Evolutionary conservation across 495 filamentous ascomycete genomes (phyloP).

Genomic region (Daldinia grandis): DNA sequence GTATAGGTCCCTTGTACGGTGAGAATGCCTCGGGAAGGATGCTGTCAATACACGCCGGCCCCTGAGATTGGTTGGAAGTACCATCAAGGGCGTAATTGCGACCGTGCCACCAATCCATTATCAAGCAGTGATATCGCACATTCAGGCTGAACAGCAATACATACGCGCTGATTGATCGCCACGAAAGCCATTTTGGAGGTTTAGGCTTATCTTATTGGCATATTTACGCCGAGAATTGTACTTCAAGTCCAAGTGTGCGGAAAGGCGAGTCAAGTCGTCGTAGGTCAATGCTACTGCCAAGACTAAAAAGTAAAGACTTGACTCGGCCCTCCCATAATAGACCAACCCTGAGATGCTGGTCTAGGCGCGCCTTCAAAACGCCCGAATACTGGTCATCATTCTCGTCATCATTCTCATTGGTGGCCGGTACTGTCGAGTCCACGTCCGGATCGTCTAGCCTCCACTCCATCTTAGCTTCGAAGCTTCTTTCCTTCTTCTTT

Average conservation of each 20-base stretch:
- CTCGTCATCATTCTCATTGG: slow-evolving; percentile 44
- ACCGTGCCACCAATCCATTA: slow-evolving; percentile 8
- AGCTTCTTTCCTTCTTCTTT: slow-evolving; percentile 56
- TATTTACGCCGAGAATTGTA: slow-evolving; percentile 88
- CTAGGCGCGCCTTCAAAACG: slow-evolving; percentile 88
- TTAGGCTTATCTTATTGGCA: slow-evolving; percentile 1
- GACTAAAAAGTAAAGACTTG: slow-evolving; percentile 91
- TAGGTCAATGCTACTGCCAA: slow-evolving; percentile 81
- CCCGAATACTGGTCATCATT: slow-evolving; percentile 77
- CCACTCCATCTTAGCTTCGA: slow-evolving; percentile 65
- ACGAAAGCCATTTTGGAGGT: neutral
- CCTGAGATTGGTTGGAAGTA: neutral
- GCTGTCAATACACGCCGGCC: neutral
- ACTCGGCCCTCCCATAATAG: slow-evolving; percentile 92
- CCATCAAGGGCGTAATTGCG: neutral
- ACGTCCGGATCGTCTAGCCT: slow-evolving; percentile 53
- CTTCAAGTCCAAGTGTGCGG: slow-evolving; percentile 81
- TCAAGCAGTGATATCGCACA: slow-evolving; percentile 13
- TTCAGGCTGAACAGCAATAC: neutral
- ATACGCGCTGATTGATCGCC: neutral
- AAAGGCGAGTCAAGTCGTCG: slow-evolving; percentile 74
- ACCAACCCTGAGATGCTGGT: slow-evolving; percentile 84
- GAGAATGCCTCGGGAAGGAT: neutral
- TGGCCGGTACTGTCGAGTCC: slow-evolving; percentile 8
- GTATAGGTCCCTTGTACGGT: neutral